These are phyloP conservation scores for Singerocomus rubriflavus DNA, from an alignment of 1,284 basidiomycete genomes.

Conservation along the genomic window DNA sequence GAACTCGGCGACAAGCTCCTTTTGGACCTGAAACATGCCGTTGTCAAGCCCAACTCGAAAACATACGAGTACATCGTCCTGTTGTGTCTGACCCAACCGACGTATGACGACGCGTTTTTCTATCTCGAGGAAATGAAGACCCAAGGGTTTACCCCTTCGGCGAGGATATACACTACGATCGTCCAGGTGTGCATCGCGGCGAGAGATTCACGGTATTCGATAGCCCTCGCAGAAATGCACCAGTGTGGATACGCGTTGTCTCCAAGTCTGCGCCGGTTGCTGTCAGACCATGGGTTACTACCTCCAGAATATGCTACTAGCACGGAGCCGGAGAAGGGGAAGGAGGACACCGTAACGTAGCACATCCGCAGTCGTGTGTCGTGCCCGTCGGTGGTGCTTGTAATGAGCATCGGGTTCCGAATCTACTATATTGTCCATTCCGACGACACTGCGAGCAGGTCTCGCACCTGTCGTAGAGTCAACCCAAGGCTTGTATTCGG, in stretches of 20 bases:
- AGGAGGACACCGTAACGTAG: background rate
- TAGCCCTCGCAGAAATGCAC: conserved; percentile 72
- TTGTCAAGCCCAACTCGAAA: conserved; percentile 49
- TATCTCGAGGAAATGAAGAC: conserved; percentile 86
- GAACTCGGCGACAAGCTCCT: conserved; percentile 62
- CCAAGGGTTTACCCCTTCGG: conserved; percentile 52
- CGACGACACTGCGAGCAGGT: background rate
- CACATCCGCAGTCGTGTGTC: background rate
- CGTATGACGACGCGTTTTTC: conserved; percentile 84
- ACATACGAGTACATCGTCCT: conserved; percentile 69
- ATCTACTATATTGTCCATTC: background rate
- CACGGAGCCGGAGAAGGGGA: background rate
- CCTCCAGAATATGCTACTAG: background rate
- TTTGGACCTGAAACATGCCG: conserved; percentile 55
- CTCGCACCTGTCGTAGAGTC: background rate
- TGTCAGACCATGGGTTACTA: conserved; percentile 22
- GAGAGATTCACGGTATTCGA: conserved; percentile 59
- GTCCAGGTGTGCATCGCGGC: conserved; percentile 54
- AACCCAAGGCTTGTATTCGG: too few relatives aligned
- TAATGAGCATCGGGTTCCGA: background rate
- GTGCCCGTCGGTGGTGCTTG: background rate
- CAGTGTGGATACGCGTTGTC: conserved; percentile 44
- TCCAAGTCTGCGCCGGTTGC: conserved; percentile 32
- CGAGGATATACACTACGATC: conserved; percentile 58
- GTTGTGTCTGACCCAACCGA: conserved; percentile 65